phyloP scores from a whole-genome alignment of 495 filamentous ascomycete species.

The Bathelium albidoporum region DNA sequence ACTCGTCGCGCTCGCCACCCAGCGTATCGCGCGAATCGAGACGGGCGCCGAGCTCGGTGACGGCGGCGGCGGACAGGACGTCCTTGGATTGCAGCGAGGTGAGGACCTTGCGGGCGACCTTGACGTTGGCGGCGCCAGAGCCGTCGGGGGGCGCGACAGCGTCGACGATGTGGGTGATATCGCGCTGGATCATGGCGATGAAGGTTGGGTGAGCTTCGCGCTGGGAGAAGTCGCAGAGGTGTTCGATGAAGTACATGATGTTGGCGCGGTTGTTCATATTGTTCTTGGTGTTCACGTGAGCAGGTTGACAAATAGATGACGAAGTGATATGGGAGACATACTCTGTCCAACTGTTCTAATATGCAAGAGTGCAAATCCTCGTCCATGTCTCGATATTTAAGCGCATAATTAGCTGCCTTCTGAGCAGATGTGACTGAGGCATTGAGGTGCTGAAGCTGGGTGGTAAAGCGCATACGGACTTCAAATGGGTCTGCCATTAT shows the following conservation, averaged over 20 bases:
- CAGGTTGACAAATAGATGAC: background rate
- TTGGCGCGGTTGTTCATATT: conserved; percentile 96
- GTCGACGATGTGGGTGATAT: conserved; percentile 82
- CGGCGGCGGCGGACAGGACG: conserved; percentile 56
- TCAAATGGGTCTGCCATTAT: conserved; percentile 91
- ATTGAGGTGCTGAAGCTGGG: conserved; percentile 75
- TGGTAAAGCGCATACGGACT: conserved; percentile 93
- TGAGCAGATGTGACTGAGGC: conserved; percentile 79
- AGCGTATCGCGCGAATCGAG: conserved; percentile 58
- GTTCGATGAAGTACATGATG: conserved; percentile 98
- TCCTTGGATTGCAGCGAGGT: conserved; percentile 54
- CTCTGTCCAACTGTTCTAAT: conserved; percentile 82
- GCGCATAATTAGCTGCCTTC: conserved; percentile 88
- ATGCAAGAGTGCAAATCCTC: conserved; percentile 97
- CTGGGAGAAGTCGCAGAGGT: conserved; percentile 76
- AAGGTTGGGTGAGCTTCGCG: conserved; percentile 66
- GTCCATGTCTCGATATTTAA: conserved; percentile 83
- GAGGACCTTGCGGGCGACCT: conserved; percentile 69
- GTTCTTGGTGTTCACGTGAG: conserved; percentile 40
- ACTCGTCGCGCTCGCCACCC: conserved; percentile 7
- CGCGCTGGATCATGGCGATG: conserved; percentile 85
- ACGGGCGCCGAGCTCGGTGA: conserved; percentile 67
- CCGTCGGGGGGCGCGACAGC: conserved; percentile 80
- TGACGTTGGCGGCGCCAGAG: conserved; percentile 85
- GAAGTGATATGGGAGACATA: conserved; percentile 27